phyloP scores from a whole-genome alignment of 2,329 filamentous ascomycete species.

The Mycocentrospora acerina region DNA sequence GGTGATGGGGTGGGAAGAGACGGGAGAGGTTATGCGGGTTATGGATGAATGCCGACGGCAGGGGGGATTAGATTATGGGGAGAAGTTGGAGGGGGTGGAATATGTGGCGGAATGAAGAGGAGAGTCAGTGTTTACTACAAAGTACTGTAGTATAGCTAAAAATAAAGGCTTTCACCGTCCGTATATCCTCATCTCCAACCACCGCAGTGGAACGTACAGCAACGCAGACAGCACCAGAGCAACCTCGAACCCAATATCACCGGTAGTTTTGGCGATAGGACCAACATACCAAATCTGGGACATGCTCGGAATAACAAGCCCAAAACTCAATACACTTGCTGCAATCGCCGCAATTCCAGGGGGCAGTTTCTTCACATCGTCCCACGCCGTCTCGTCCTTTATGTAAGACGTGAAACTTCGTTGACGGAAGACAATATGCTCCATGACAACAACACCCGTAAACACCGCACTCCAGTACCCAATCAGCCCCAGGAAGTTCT shows the following conservation, averaged over 20 bases:
- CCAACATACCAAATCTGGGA: slow-evolving; percentile 63
- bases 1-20: slow-evolving; percentile 66
- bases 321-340: slow-evolving; percentile 43
- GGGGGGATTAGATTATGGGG: slow-evolving; percentile 61
- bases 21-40: slow-evolving; percentile 76
- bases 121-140: neutral
- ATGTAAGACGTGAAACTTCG: slow-evolving; percentile 34
- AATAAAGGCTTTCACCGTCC: slow-evolving; percentile 17
- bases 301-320: slow-evolving; percentile 61
- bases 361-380: slow-evolving; percentile 43
- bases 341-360: slow-evolving; percentile 45
- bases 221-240: slow-evolving; percentile 55
- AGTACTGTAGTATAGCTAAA: neutral
- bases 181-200: slow-evolving; percentile 38
- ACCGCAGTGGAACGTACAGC: slow-evolving; percentile 48
- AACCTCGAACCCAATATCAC: slow-evolving; percentile 67
- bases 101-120: no score
- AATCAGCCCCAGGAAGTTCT: slow-evolving; percentile 41
- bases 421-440: slow-evolving; percentile 44
- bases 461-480: slow-evolving; percentile 41
- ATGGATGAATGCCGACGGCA: slow-evolving; percentile 69
- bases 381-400: slow-evolving; percentile 45
- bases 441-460: slow-evolving; percentile 34
- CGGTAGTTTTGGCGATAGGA: slow-evolving; percentile 60
- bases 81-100: slow-evolving; percentile 59